Evolutionary conservation across 1,284 basidiomycete species (phyloP), one percentile per base, ranked within the genome.

Genomic region (Thelephora terrestris): DNA sequence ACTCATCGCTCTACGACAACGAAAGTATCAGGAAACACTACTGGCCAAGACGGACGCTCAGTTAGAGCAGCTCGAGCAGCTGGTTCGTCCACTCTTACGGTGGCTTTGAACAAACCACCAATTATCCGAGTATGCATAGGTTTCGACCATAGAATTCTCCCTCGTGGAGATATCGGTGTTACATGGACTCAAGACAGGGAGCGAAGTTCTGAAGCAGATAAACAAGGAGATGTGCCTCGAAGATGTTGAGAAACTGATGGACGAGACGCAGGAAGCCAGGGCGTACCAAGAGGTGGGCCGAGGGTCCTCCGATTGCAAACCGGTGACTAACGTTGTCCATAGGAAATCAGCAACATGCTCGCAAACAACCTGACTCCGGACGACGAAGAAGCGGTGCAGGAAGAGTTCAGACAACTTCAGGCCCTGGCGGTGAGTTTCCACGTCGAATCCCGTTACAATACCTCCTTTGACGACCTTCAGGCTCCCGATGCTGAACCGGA

Each of bases 71-170:
- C 65, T 99, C 46, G 92, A 98, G 65, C 85, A 92, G 55, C 71
- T 99, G 42, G 95, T 94, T 54, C 55, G 85, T 69, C 39, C 17
- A 18, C 18, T 18, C 16, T 18, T 20, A 42, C 39, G 3, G 25
- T 42, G 25, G 16, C 4, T 12, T 18, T 20, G 20, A 42, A 2
- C 14, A 37, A 37, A 16, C 35, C 35, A 18, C 42, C 36, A 38
- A 50, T 37, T 9, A 44, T 44, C 20, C 43, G 25, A 25, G 23
- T 27, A 21, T 17, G 14, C 27, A 5, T 60, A 96, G 93, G 91
- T 96, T 5, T 88, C 89, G 7, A 90, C 86, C 0, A 97, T 99
- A 60, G 95, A 99, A 64, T 98, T 96, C 70, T 91, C 95, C 0
- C 75, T 95, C 50, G 84, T 99, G 39, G 90, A 99, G 65, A 83